Evolutionary conservation across 345 rosid genomes (phyloP).

Genomic region (Xanthoceras sorbifolium): DNA sequence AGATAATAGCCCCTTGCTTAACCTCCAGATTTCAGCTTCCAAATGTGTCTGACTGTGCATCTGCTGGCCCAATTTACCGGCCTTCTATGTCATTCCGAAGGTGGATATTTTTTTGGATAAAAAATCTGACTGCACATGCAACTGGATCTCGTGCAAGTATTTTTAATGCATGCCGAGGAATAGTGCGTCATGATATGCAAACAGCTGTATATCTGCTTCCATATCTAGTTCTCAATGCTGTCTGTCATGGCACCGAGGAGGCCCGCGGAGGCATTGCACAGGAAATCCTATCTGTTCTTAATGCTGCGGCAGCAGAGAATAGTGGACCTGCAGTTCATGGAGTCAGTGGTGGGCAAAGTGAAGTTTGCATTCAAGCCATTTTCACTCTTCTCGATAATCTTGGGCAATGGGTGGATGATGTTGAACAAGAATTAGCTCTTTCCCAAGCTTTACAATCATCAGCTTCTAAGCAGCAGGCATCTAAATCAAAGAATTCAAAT

Average conservation of each 20-base stretch:
- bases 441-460: conserved; percentile 59
- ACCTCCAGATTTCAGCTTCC: conserved; percentile 98
- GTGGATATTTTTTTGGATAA: conserved; percentile 90
- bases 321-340: conserved; percentile 60
- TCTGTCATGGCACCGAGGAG: conserved; percentile 85
- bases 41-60: conserved; percentile 68
- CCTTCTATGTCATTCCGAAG: conserved; percentile 96
- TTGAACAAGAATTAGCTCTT: conserved; percentile 82
- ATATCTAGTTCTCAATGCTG: conserved; percentile 80
- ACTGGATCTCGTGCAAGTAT: conserved; percentile 84
- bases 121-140: conserved; percentile 80
- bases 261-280: conserved; percentile 81
- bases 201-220: conserved; percentile 87
- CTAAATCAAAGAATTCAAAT: conserved; percentile 61
- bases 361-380: conserved; percentile 94
- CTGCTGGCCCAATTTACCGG: conserved; percentile 73
- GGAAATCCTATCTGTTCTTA: conserved; percentile 85
- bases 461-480: conserved; percentile 60
- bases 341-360: conserved; percentile 66
- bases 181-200: conserved; percentile 98
- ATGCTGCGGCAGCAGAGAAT: conserved; percentile 81
- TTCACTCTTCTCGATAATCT: conserved; percentile 98
- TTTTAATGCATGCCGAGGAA: conserved; percentile 91
- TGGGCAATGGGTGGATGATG: conserved; percentile 97
- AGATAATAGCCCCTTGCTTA: conserved; percentile 93